Evolutionary conservation across 2,329 filamentous ascomycete genomes (phyloP), one percentile per base, ranked within the genome.

Genomic region (Paramyrothecium roridum): DNA sequence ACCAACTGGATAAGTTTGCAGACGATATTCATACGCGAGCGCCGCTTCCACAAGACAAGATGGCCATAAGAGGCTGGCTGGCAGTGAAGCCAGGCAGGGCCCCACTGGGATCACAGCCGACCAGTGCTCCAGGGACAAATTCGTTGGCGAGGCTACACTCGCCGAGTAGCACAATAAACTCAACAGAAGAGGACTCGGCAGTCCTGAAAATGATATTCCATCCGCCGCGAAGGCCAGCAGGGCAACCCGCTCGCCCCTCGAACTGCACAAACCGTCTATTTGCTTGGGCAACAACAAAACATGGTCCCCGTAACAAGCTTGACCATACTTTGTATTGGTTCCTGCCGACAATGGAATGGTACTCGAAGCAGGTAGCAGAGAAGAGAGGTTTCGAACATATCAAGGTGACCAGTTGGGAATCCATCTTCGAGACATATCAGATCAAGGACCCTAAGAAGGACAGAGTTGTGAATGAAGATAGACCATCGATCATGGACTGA

Each of bases 301-400:
- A 3, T n/a, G 20, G 22, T 16, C n/a, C 8, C 6, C 37, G 37
- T 43, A 43, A 43, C 26, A 30, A 30, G 26, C 16, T 43, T 19
- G 37, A 19, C 12, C 37, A 19, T 4, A 19, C 6, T 43, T 20
- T 48, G 16, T 82, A 75, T 60, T 63, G 62, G 17, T 84, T 79
- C 59, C 64, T 63, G 46, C 74, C 79, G 10, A 85, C 82, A 2
- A 56, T 70, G 56, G 67, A 76, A 4, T 85, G 83, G 83, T 85
- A 85, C 58, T 60, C 61, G 3, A 69, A 76, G 40, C 78, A 81
- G 58, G 60, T 70, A 22, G 63, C 64, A 1, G 78, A 80, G 61
- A 79, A 78, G 2, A 73, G 80, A 20, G 76, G 73, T 1, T 81
- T 73, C 54, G 76, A 77, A 52, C 80, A 84, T 57, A 68, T 85